Evolutionary conservation across 768 basidiomycete genomes (phyloP).

Genomic region (Tricholoma hemisulphureum): DNA sequence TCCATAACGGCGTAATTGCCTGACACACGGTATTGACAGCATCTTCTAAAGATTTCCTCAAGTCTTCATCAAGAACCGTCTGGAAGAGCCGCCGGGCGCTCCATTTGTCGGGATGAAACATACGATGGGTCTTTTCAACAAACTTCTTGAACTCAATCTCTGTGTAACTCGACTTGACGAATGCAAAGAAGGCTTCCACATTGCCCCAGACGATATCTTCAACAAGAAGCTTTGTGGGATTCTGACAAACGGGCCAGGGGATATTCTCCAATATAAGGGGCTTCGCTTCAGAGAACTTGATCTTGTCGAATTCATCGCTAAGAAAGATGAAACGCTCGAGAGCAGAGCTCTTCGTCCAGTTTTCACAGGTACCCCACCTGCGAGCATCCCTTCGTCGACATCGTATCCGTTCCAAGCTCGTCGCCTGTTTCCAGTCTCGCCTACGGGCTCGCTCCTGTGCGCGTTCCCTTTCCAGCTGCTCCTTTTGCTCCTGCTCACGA

Average conservation of each 20-base stretch:
- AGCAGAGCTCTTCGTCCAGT: constrained; percentile 1
- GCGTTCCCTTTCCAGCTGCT: neutral
- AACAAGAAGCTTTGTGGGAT: neutral
- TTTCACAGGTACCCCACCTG: neutral
- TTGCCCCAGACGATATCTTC: constrained; percentile 39
- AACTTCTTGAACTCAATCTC: constrained; percentile 44
- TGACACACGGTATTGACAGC: constrained; percentile 57
- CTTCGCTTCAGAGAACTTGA: constrained; percentile 21
- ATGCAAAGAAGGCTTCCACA: constrained; percentile 54
- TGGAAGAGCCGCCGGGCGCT: constrained; percentile 46
- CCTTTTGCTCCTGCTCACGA: neutral
- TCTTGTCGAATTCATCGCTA: constrained; percentile 15
- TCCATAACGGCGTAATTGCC: constrained; percentile 47
- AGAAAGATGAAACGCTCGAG: neutral
- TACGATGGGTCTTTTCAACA: constrained; percentile 50
- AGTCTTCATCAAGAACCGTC: constrained; percentile 42
- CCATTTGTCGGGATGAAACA: constrained; percentile 64
- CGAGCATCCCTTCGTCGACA: neutral
- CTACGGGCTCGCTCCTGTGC: neutral
- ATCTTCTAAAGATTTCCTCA: constrained; percentile 42
- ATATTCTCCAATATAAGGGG: constrained; percentile 18
- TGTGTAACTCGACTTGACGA: constrained; percentile 37
- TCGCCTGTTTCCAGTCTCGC: neutral
- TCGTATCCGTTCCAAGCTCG: neutral
- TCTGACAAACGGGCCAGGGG: constrained; percentile 18